Evolutionary conservation across 1,139 yeast species (phyloP).

Genomic region (Suhomyces wounanorum): DNA sequence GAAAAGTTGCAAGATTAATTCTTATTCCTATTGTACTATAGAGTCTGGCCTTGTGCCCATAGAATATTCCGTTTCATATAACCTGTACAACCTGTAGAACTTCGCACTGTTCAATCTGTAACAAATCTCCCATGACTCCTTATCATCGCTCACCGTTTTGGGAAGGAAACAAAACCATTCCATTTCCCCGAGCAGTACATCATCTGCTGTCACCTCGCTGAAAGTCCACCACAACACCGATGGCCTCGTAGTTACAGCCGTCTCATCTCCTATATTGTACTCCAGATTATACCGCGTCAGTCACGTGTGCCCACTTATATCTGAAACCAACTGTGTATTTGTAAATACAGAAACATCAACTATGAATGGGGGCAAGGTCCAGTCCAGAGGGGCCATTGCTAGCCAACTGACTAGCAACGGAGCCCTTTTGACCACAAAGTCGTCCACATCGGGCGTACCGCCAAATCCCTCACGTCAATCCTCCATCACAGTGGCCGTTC

Average conservation of each 20-base stretch:
- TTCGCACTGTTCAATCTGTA: neutral
- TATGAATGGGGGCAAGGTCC: slow-evolving; percentile 3
- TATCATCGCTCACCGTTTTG: neutral
- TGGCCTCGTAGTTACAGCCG: neutral
- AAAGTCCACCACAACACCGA: neutral
- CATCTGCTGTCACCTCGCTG: neutral
- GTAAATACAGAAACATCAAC: slow-evolving; percentile 1
- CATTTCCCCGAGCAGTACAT: neutral
- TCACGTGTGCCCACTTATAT: neutral
- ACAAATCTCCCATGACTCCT: too few relatives aligned
- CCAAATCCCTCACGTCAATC: slow-evolving; percentile 43
- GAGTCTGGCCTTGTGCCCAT: neutral
- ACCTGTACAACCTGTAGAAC: neutral
- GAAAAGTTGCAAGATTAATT: slow-evolving; percentile 9
- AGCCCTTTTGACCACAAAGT: neutral
- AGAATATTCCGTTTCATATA: neutral
- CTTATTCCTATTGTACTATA: slow-evolving; percentile 5
- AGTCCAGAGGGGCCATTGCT: neutral
- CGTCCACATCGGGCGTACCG: neutral
- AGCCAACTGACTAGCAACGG: neutral
- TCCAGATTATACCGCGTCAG: neutral
- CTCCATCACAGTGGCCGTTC: slow-evolving; percentile 73
- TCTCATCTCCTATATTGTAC: neutral
- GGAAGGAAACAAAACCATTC: neutral
- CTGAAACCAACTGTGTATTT: neutral